These are phyloP conservation scores for Babesia sp. DNA, from an alignment of 169 alveolate species.

Conservation along the genomic window DNA sequence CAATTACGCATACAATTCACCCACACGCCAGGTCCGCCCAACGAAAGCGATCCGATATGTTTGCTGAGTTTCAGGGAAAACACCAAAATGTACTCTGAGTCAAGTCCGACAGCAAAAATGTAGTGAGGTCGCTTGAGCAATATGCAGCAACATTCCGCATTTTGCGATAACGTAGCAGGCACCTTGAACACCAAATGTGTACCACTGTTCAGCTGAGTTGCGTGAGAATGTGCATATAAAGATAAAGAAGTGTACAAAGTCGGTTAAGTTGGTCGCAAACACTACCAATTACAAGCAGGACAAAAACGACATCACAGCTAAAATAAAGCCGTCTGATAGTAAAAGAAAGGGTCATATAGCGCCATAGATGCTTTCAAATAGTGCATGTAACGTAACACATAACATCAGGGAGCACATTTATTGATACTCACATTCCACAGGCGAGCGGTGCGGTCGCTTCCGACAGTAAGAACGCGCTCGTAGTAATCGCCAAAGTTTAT, in stretches of 20 bases:
- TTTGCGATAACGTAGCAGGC: slow-evolving; percentile 54
- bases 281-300: not conserved
- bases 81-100: slow-evolving; percentile 39
- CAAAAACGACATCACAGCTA: not conserved
- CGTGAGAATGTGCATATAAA: not conserved
- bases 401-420: not conserved
- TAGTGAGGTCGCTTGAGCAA: slow-evolving; percentile 39
- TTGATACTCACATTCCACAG: slow-evolving; percentile 57
- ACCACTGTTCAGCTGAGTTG: slow-evolving; percentile 43
- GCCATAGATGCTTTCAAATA: not conserved
- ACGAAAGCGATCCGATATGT: slow-evolving; percentile 29
- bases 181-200: slow-evolving; percentile 61
- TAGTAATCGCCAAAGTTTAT: slow-evolving; percentile 39
- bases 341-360: not conserved
- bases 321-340: not conserved
- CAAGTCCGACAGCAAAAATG: slow-evolving; percentile 64
- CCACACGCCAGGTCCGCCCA: slow-evolving; percentile 33
- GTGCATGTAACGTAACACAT: not conserved
- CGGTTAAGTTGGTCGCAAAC: too few species aligned
- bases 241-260: not conserved
- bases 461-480: slow-evolving; percentile 37
- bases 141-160: slow-evolving; percentile 52
- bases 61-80: slow-evolving; percentile 42
- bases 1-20: slow-evolving; percentile 37
- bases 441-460: slow-evolving; percentile 60